Percentiles rank a stretch among this genome's conserved stretches.
Evolutionary conservation across 345 rosid species (phyloP).

Genomic region (Combretum micranthum): DNA sequence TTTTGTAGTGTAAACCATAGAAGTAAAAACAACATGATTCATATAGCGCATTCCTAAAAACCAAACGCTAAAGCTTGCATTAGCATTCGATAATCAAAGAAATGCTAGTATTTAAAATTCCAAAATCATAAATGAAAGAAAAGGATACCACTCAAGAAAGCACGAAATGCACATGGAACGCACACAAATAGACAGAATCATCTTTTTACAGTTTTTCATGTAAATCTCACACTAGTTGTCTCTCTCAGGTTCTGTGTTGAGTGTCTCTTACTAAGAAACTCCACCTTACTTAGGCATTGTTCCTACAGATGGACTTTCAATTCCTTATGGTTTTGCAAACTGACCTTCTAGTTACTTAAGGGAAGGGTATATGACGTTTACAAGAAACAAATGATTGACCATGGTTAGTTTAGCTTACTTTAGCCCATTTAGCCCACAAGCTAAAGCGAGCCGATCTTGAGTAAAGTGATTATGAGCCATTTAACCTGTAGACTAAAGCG

Average conservation of each 20-base stretch:
- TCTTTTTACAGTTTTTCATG: slow-evolving; percentile 48
- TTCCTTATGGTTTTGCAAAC: slow-evolving; percentile 20
- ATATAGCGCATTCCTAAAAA: slow-evolving; percentile 48
- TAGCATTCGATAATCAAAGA: no score
- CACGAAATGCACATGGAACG: slow-evolving; percentile 57
- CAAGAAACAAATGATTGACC: slow-evolving; percentile 11
- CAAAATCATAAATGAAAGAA: background rate
- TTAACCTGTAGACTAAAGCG: no score
- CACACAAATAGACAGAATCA: slow-evolving; percentile 52
- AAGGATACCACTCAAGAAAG: slow-evolving; percentile 53
- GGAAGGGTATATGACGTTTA: slow-evolving; percentile 59
- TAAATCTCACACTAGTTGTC: slow-evolving; percentile 67
- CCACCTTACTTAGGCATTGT: slow-evolving; percentile 17
- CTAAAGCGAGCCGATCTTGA: no score
- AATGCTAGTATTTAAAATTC: background rate
- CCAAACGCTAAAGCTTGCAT: background rate
- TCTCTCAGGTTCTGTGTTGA: slow-evolving; percentile 29
- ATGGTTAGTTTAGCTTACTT: slow-evolving; percentile 3
- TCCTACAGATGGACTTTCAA: slow-evolving; percentile 7
- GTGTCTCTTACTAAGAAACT: slow-evolving; percentile 7
- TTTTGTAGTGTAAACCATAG: slow-evolving; percentile 47
- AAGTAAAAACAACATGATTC: slow-evolving; percentile 70
- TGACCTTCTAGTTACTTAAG: slow-evolving; percentile 47
- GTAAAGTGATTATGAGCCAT: no score
- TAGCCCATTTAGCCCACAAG: no score